Evolutionary conservation across 768 basidiomycete genomes (phyloP), one percentile per base, ranked within the genome.

Genomic region (Amanita pseudoporphyria): DNA sequence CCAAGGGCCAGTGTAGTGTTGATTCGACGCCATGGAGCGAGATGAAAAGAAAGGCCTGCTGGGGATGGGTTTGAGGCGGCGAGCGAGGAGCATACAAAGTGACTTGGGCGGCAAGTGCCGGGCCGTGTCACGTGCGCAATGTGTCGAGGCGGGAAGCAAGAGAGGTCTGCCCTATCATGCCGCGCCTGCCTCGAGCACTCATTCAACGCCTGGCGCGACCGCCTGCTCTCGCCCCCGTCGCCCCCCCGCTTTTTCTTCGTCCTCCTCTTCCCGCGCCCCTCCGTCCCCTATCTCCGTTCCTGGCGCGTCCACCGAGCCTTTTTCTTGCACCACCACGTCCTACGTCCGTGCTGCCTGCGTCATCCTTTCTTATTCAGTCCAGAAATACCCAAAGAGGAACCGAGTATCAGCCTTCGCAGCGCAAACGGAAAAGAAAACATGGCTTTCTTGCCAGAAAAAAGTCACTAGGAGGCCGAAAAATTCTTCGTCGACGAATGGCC

Each of bases 351-450:
- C 42, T 55, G 33, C 58, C 61, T n/a, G 52, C 48, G 52, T 38
- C 31, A 37, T 32, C 53, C 52, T 16, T 52, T 49, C 16, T 36
- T 6, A 65, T 72, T 28, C 79, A 83, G 56, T 66, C 76, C 35
- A 82, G 92, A 6, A 81, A 75, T 61, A 71, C 71, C 26, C 75
- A 84, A 24, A 78, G 80, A 38, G 94, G 94, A 38, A 77, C 80
- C n/a, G 90, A 94, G 66, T 98, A 97, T 59, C 94, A 97, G 63
- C 94, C 94, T n/a, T 91, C 87, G 0, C 92, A 95, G 65, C 77
- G 93, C 36, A 88, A 87, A 60, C 71, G 94, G 56, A 98, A 98
- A 72, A 76, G 91, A 57, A 91, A 85, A 62, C 87, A 90, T 61
- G 94, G 94, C 5, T 98, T 95, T 65, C 74, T 98, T 30, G 77